Evolutionary conservation across 2,329 filamentous ascomycete genomes (phyloP).

Genomic region (Clarireedia homoeocarpa): DNA sequence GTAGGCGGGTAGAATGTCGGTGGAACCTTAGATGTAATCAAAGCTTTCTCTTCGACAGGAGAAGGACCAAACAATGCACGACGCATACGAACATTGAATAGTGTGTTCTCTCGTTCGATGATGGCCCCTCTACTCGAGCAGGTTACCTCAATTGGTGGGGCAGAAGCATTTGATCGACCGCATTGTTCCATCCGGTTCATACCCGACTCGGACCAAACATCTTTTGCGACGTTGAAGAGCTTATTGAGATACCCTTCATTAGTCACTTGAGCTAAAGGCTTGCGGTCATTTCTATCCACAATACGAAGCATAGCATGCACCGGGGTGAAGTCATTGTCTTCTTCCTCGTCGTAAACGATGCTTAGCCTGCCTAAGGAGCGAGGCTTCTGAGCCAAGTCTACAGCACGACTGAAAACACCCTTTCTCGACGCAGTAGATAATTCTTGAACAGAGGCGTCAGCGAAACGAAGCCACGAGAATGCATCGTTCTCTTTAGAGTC

Average conservation of each 20-base stretch:
- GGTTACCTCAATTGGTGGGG: conserved; percentile 76
- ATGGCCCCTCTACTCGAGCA: conserved; percentile 60
- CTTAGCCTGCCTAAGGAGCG: conserved; percentile 59
- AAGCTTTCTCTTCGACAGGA: conserved; percentile 58
- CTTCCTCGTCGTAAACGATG: conserved; percentile 61
- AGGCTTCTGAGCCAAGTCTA: conserved; percentile 46
- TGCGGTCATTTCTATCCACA: conserved; percentile 57
- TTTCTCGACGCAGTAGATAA: conserved; percentile 60
- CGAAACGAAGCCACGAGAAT: conserved; percentile 88
- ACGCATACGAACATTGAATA: conserved; percentile 75
- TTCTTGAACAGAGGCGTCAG: conserved; percentile 68
- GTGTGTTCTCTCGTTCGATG: conserved; percentile 58
- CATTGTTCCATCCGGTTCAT: conserved; percentile 75
- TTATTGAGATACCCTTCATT: conserved; percentile 63
- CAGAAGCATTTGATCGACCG: conserved; percentile 67
- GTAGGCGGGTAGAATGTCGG: conserved; percentile 53
- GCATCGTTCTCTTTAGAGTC: conserved; percentile 53
- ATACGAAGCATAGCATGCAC: conserved; percentile 78
- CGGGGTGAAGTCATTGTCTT: conserved; percentile 56
- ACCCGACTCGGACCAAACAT: conserved; percentile 59
- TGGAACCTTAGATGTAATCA: conserved; percentile 68
- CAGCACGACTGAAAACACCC: conserved; percentile 66
- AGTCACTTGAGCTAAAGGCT: conserved; percentile 61
- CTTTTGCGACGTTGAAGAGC: conserved; percentile 70
- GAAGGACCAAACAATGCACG: conserved; percentile 64